phyloP scores from a whole-genome alignment of 2,329 filamentous ascomycete species.

The Fusarium sp. region DNA sequence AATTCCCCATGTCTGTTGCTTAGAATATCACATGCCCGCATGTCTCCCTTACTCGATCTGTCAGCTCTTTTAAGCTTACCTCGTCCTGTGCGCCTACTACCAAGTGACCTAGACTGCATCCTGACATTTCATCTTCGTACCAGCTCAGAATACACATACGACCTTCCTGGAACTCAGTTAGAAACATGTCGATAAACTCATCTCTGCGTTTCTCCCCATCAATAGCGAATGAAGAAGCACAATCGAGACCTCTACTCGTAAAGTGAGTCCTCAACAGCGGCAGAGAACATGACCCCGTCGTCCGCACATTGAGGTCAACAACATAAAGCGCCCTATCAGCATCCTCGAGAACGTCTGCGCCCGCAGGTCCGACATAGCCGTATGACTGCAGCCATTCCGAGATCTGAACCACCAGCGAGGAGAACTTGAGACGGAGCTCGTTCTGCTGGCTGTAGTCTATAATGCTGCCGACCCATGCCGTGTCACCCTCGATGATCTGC shows the following conservation, averaged over 20 bases:
- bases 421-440: conserved; percentile 44
- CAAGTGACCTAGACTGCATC: conserved; percentile 46
- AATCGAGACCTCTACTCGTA: conserved; percentile 40
- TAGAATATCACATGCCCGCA: conserved; percentile 49
- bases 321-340: conserved; percentile 37
- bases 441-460: conserved; percentile 49
- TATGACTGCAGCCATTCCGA: conserved; percentile 45
- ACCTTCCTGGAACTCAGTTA: conserved; percentile 40
- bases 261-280: conserved; percentile 48
- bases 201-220: conserved; percentile 32
- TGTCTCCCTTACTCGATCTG: conserved; percentile 41
- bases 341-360: conserved; percentile 50
- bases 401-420: conserved; percentile 34
- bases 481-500: conserved; percentile 49
- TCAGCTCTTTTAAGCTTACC: conserved; percentile 30
- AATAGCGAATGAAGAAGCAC: conserved; percentile 47
- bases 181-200: conserved; percentile 45
- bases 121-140: conserved; percentile 46
- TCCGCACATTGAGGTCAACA: conserved; percentile 52
- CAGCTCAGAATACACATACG: conserved; percentile 48
- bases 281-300: conserved; percentile 47
- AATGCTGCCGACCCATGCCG: conserved; percentile 50
- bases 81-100: conserved; percentile 47
- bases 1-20: neutral
- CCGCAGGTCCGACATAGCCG: conserved; percentile 49